These are phyloP conservation scores for Maudiozyma bulderi DNA, from an alignment of 805 yeast species.

Conservation along the genomic window DNA sequence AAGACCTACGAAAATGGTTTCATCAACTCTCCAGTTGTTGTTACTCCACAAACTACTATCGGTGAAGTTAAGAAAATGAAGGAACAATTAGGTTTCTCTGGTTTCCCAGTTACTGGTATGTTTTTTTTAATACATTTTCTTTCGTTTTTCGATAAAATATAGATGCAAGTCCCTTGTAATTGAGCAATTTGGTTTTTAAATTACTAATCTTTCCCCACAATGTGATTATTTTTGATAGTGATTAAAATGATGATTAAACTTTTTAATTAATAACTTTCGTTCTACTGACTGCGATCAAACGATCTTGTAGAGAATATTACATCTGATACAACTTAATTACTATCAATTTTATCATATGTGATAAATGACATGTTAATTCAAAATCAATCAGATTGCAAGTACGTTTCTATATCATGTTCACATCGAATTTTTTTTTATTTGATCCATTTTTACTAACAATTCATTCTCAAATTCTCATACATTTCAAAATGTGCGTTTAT, in stretches of 20 bases:
- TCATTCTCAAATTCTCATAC: no score
- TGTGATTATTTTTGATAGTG: not conserved
- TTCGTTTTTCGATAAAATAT: slow-evolving; percentile 1
- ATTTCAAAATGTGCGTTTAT: no score
- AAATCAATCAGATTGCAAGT: no score
- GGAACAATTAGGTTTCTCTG: slow-evolving; percentile 76
- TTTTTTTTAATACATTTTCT: slow-evolving; percentile 21
- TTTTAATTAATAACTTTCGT: slow-evolving; percentile 80
- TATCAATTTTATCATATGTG: slow-evolving; percentile 28
- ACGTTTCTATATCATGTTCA: no score
- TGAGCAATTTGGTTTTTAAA: not conserved
- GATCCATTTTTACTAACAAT: slow-evolving; percentile 13
- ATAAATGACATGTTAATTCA: slow-evolving; percentile 6
- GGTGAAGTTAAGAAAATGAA: slow-evolving; percentile 70
- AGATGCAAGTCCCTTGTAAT: not conserved
- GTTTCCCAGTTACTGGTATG: slow-evolving; percentile 99
- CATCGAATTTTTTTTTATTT: not conserved
- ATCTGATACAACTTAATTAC: not conserved
- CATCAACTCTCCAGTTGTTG: slow-evolving; percentile 87
- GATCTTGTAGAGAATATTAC: slow-evolving; percentile 79
- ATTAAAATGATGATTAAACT: slow-evolving; percentile 43
- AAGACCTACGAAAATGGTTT: slow-evolving; percentile 97
- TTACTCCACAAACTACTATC: slow-evolving; percentile 67
- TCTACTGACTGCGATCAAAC: slow-evolving; percentile 96
- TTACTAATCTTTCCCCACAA: not conserved